These are phyloP conservation scores for Trichocladium uniseriatum DNA, from an alignment of 495 filamentous ascomycete genomes.

Conservation along the genomic window DNA sequence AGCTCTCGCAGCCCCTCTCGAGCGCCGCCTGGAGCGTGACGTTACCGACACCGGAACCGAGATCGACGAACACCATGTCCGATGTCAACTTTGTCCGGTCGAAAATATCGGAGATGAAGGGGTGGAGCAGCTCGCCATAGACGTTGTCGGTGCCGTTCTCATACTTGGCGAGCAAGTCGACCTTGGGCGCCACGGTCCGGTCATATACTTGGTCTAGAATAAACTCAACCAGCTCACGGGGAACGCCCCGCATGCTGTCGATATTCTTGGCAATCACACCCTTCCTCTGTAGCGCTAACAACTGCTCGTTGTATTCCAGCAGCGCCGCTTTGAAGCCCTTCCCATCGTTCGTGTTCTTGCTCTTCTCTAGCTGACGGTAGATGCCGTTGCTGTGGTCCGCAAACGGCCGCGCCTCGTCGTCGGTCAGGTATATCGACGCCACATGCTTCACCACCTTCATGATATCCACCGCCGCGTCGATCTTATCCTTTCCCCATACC, in stretches of 20 bases:
- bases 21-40: conserved; percentile 91
- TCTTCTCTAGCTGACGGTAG: conserved; percentile 57
- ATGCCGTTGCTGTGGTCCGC: conserved; percentile 65
- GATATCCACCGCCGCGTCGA: conserved; percentile 80
- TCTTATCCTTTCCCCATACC: conserved; percentile 68
- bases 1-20: conserved; percentile 87
- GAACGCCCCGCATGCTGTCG: conserved; percentile 52
- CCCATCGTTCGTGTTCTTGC: conserved; percentile 53
- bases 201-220: conserved; percentile 85
- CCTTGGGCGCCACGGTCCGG: conserved; percentile 81
- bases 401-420: conserved; percentile 53
- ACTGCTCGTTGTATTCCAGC: conserved; percentile 62
- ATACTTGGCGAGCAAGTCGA: conserved; percentile 71
- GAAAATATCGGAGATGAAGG: conserved; percentile 72
- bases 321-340: conserved; percentile 60
- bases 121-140: conserved; percentile 84
- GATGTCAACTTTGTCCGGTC: conserved; percentile 68
- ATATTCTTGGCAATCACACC: conserved; percentile 64
- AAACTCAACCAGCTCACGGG: conserved; percentile 60
- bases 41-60: conserved; percentile 92
- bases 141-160: conserved; percentile 83
- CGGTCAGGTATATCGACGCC: conserved; percentile 61
- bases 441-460: conserved; percentile 67
- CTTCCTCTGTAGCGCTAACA: conserved; percentile 48
- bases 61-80: conserved; percentile 79